phyloP scores from a whole-genome alignment of 2,329 filamentous ascomycete genomes.

The Epichloe gansuensis region DNA sequence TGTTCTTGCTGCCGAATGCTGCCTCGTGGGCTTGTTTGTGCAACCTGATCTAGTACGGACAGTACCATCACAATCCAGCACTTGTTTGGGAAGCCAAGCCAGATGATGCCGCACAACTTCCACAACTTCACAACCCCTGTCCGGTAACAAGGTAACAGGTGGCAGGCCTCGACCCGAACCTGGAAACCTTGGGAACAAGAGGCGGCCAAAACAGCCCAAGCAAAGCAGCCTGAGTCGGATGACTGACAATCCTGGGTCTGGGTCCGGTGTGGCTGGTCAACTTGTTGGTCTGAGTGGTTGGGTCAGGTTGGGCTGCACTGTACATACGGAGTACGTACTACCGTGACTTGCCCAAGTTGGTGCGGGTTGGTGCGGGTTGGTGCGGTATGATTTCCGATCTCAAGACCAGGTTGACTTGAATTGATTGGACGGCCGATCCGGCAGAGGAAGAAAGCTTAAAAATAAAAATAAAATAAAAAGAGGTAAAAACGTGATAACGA shows the following conservation, averaged over 20 bases:
- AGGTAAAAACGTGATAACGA: no score
- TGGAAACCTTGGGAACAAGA: neutral
- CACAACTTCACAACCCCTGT: neutral
- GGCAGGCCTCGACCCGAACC: neutral
- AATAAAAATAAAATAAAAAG: neutral
- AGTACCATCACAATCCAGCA: no score
- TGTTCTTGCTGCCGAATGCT: no score
- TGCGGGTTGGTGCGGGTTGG: no score
- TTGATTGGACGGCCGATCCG: neutral
- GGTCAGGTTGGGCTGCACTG: conserved; percentile 3
- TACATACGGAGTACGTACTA: neutral
- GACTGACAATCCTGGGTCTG: neutral
- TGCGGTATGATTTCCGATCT: no score
- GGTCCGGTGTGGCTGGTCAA: neutral
- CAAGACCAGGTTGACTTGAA: neutral
- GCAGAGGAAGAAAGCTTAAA: neutral
- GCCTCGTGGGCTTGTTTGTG: no score
- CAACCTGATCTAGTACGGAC: no score
- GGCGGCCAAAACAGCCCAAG: neutral
- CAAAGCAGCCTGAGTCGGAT: neutral
- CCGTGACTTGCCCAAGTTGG: neutral
- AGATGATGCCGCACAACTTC: neutral
- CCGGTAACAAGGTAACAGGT: neutral
- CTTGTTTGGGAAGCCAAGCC: neutral
- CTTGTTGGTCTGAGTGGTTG: neutral